These are phyloP conservation scores for Maudiozyma humilis DNA, from an alignment of 1,139 yeast species.

Conservation along the genomic window DNA sequence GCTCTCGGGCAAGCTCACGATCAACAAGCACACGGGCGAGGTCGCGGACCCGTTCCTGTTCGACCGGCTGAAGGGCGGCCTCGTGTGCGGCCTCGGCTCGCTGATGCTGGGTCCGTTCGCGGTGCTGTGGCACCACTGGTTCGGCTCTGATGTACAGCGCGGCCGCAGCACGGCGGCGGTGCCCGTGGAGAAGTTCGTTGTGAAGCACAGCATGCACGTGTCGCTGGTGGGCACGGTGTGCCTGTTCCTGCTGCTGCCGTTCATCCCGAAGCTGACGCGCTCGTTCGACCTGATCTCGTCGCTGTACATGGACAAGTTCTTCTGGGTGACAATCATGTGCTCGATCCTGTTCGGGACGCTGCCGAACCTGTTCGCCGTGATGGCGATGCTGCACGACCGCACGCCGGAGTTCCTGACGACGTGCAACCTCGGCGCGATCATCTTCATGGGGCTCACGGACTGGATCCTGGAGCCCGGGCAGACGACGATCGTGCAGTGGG, in stretches of 20 bases:
- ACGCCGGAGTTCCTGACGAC: constrained; percentile 25
- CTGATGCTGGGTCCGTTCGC: constrained; percentile 24
- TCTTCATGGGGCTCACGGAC: constrained; percentile 26
- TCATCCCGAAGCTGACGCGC: constrained; percentile 15
- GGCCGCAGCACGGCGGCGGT: constrained; percentile 11
- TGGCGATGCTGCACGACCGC: constrained; percentile 18
- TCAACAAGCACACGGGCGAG: constrained; percentile 24
- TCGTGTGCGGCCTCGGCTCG: constrained; percentile 26
- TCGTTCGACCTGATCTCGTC: constrained; percentile 13
- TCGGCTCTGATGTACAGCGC: constrained; percentile 13
- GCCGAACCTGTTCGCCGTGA: constrained; percentile 18
- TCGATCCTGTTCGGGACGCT: constrained; percentile 22
- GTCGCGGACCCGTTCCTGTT: constrained; percentile 27
- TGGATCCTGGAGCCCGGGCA: constrained; percentile 26
- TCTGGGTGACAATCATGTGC: constrained; percentile 20
- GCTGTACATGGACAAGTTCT: constrained; percentile 16
- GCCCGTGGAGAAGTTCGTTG: constrained; percentile 9
- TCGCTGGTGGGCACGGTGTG: constrained; percentile 19
- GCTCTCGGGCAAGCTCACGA: constrained; percentile 23
- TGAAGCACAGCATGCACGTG: constrained; percentile 18
- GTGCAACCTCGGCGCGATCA: constrained; percentile 22
- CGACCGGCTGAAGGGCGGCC: constrained; percentile 26
- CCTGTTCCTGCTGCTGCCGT: constrained; percentile 19
- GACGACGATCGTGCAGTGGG: constrained; percentile 28
- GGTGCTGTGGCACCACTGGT: constrained; percentile 21